Evolutionary conservation across 441 rosid genomes (phyloP).

Genomic region (Adansonia grandidieri): DNA sequence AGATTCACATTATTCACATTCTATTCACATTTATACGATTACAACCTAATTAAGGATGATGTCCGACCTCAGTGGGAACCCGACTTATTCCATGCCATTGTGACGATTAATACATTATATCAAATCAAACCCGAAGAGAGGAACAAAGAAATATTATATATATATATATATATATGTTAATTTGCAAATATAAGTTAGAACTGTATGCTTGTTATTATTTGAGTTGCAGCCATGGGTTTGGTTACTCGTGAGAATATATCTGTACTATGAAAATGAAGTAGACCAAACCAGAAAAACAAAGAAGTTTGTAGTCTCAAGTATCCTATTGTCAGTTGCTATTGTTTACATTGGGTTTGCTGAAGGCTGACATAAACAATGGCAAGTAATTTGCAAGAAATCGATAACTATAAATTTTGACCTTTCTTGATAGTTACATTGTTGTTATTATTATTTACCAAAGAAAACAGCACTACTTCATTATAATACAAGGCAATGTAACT

Average conservation of each 20-base stretch:
- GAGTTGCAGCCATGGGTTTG: constrained; percentile 12
- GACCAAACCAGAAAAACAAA: background rate
- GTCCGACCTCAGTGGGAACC: no score
- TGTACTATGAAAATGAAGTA: background rate
- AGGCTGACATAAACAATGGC: no score
- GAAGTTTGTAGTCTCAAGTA: background rate
- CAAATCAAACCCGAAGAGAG: background rate
- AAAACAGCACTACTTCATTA: background rate
- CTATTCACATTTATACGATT: background rate
- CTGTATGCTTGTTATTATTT: background rate
- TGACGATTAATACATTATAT: background rate
- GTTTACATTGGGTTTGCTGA: no score
- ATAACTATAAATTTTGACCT: background rate
- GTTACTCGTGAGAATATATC: background rate
- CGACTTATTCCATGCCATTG: background rate
- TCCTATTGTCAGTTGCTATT: background rate
- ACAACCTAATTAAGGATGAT: background rate
- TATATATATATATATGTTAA: no score
- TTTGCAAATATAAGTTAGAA: background rate
- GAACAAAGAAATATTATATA: background rate
- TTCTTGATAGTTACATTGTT: background rate
- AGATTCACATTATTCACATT: constrained; percentile 5
- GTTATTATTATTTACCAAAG: background rate
- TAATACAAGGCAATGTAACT: background rate
- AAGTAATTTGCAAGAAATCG: background rate